phyloP scores from a whole-genome alignment of 129 eudicot genomes.

The Arctium minus region DNA sequence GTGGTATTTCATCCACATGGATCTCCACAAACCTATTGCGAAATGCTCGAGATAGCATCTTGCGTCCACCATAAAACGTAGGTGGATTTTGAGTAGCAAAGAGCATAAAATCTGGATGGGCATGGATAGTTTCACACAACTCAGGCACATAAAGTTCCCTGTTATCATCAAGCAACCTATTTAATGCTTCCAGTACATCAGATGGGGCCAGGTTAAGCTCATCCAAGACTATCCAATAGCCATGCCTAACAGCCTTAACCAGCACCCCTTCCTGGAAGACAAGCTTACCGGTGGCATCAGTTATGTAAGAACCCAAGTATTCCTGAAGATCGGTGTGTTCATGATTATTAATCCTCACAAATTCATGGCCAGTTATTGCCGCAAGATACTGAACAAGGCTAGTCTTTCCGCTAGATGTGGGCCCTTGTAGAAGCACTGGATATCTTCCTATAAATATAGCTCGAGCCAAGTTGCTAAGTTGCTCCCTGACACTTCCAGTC shows the following conservation, averaged over 20 bases:
- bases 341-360: slow-evolving; percentile 95
- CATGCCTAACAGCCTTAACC: slow-evolving; percentile 88
- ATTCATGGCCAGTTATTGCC: slow-evolving; percentile 72
- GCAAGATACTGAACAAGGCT: slow-evolving; percentile 97
- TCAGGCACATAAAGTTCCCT: slow-evolving; percentile 95
- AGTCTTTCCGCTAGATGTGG: slow-evolving; percentile 98
- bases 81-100: slow-evolving; percentile 99
- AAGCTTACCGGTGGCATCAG: slow-evolving; percentile 83
- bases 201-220: slow-evolving; percentile 98
- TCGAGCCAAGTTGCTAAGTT: slow-evolving; percentile 72
- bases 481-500: slow-evolving; percentile 73
- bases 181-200: slow-evolving; percentile 93
- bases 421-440: slow-evolving; percentile 95
- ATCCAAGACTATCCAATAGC: slow-evolving; percentile 93
- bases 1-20: slow-evolving; percentile 95
- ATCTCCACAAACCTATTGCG: slow-evolving; percentile 96
- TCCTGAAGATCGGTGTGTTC: slow-evolving; percentile 98
- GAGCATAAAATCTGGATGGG: slow-evolving; percentile 87
- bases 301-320: slow-evolving; percentile 87
- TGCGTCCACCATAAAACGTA: slow-evolving; percentile 87
- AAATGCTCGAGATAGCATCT: slow-evolving; percentile 94
- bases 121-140: slow-evolving; percentile 65
- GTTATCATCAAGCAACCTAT: slow-evolving; percentile 90
- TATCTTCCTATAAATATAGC: slow-evolving; percentile 69
- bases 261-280: slow-evolving; percentile 86